Percentiles rank a stretch among this genome's conserved stretches.
Conservation (phyloP, 2,329 filamentous ascomycete genomes). For the Talaromyces atroroseus region DNA sequence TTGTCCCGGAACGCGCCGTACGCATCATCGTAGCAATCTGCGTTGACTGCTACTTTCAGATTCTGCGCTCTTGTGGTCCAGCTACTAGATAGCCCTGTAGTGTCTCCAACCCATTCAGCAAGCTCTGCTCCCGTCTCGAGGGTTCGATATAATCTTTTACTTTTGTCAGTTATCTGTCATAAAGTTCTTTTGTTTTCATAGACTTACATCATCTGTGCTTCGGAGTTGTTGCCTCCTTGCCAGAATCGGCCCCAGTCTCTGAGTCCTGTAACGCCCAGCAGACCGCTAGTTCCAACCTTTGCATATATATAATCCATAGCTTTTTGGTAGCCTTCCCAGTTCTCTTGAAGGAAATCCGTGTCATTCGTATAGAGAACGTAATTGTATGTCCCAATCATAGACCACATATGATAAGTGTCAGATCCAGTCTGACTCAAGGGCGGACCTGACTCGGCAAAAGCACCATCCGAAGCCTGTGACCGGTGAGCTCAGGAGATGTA, state of each 20-base stretch:
- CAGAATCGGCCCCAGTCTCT: constrained; percentile 50
- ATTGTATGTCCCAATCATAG: constrained; percentile 54
- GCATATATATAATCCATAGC: constrained; percentile 44
- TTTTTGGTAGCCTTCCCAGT: constrained; percentile 46
- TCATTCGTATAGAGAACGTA: constrained; percentile 55
- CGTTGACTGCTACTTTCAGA: constrained; percentile 44
- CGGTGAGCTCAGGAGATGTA: not conserved
- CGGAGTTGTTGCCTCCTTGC: constrained; percentile 47
- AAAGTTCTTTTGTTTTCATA: not conserved
- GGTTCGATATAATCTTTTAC: constrained; percentile 51
- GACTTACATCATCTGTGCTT: constrained; percentile 46
- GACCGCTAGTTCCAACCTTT: constrained; percentile 42
- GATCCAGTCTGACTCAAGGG: constrained; percentile 29
- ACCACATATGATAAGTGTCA: constrained; percentile 44
- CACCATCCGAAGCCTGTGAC: constrained; percentile 21
- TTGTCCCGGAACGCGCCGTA: constrained; percentile 53
- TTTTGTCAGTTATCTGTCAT: constrained; percentile 9
- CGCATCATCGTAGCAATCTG: constrained; percentile 44
- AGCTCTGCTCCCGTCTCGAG: constrained; percentile 50
- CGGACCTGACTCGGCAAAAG: constrained; percentile 32
- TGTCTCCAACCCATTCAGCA: constrained; percentile 44
- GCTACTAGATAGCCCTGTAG: constrained; percentile 30
- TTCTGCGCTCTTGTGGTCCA: constrained; percentile 40
- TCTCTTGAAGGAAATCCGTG: constrained; percentile 40
- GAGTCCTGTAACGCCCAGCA: constrained; percentile 46